Evolutionary conservation across 352 stramenopile genomes (phyloP), one percentile per base, ranked within the genome.

Genomic region (Phytophthora gonapodyides): DNA sequence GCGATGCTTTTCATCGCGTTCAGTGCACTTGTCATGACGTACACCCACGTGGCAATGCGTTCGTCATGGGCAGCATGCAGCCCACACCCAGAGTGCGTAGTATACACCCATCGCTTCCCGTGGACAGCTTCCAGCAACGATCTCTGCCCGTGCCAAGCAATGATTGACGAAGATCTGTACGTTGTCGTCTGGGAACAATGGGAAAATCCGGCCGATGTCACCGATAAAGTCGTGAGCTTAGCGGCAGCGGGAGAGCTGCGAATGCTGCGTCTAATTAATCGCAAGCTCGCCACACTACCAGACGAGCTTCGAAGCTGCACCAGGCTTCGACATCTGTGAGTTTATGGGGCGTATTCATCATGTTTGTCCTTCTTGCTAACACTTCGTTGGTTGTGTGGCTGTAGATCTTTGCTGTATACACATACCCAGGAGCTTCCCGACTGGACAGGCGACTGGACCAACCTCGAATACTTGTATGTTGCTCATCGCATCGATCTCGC

Each of bases 251-350:
- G 79, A 5, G 57, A 75, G 21, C 57, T 86, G 9, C 57, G 57
- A 7, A 64, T 71, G 0, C 52, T 87, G 16, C 76, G 80, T 9
- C 30, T 87, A 8, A 73, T 80, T 33, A 84, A 87, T 31, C 62
- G 63, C 0, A 51, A 42, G 0, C 24, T 88, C 5, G 12, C 50
- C 0, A 45, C 55, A 10, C 53, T 54, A 36, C 75, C 76, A 3
- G 40, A 56, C 0, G 56, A 80, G 30, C 44, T 88, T 3, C 37
- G 63, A 5, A 37, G 42, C 0, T 85, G 79, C 24, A 27, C 24
- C 42, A 47, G 1, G 4, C 57, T 84, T 2, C 52, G 75, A 24
- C 57, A 85, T 43, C 41, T 88, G 76, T 87, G 71, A 27, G 65
- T 52, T n/a, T 27, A 10, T 48, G 7, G 17, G 24, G 1, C 1